Conservation (phyloP, 2,329 filamentous ascomycete species). For the Botryosphaeria agaves region DNA sequence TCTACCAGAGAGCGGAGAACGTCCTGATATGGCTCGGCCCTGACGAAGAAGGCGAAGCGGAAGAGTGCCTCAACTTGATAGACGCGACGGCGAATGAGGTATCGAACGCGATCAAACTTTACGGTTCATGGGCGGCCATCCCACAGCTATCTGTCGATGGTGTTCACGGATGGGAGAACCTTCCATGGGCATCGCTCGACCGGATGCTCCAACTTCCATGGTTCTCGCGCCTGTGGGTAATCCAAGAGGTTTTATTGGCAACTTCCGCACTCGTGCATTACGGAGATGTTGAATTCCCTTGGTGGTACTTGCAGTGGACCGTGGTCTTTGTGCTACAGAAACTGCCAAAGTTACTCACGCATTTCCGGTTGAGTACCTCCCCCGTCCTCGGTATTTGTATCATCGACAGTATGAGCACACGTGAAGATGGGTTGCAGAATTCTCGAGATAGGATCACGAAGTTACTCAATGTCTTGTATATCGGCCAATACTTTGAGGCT, state of each 20-base stretch:
- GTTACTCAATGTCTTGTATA: not conserved
- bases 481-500: not conserved
- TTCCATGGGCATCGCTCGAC: not conserved
- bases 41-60: conserved; percentile 1
- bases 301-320: too few species aligned
- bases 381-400: too few species aligned
- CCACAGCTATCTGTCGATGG: not conserved
- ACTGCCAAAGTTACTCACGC: too few species aligned
- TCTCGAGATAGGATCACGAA: too few species aligned
- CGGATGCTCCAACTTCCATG: conserved; percentile 3
- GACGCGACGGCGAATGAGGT: not conserved
- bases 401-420: too few species aligned
- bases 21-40: conserved; percentile 6
- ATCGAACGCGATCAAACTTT: not conserved
- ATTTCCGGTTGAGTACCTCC: too few species aligned
- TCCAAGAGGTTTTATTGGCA: conserved; percentile 5
- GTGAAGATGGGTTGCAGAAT: too few species aligned
- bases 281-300: conserved; percentile 1
- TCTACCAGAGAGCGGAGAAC: conserved; percentile 4
- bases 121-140: not conserved
- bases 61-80: not conserved
- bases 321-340: too few species aligned
- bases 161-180: not conserved
- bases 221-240: conserved; percentile 6
- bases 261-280: conserved; percentile 3